Evolutionary conservation across 495 filamentous ascomycete genomes (phyloP).

Genomic region (Glonium stellatum): DNA sequence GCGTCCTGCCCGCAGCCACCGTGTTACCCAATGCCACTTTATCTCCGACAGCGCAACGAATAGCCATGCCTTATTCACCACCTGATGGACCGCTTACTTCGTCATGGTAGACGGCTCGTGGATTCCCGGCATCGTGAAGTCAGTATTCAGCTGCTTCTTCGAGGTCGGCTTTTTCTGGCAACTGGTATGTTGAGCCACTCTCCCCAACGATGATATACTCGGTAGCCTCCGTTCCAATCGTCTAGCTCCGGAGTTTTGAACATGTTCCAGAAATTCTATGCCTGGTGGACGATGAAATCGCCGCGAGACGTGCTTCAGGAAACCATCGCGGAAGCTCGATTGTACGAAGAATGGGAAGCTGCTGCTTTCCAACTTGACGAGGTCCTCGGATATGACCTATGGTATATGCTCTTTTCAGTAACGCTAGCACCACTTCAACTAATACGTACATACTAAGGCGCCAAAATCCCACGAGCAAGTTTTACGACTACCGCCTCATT

Average conservation of each 20-base stretch:
- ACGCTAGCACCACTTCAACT: not conserved
- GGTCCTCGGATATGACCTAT: constrained; percentile 69
- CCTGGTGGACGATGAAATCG: constrained; percentile 50
- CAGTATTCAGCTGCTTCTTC: constrained; percentile 24
- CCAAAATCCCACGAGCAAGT: constrained; percentile 68
- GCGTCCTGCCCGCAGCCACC: not conserved
- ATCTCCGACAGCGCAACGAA: constrained; percentile 20
- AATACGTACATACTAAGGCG: constrained; percentile 46
- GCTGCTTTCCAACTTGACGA: constrained; percentile 74
- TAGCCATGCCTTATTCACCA: constrained; percentile 14
- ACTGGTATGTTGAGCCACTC: constrained; percentile 23
- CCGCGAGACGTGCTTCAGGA: constrained; percentile 50
- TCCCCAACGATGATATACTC: not conserved
- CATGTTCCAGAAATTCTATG: constrained; percentile 45
- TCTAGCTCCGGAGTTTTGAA: constrained; percentile 3
- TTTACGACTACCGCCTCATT: constrained; percentile 88
- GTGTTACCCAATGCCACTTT: constrained; percentile 9
- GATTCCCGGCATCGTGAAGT: constrained; percentile 19
- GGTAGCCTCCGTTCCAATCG: not conserved
- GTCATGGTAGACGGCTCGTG: constrained; percentile 14
- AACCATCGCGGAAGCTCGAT: constrained; percentile 53
- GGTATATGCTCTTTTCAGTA: constrained; percentile 43
- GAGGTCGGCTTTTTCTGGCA: constrained; percentile 37
- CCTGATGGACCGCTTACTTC: constrained; percentile 8
- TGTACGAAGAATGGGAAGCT: constrained; percentile 79